These are phyloP conservation scores for Dothistroma pini DNA, from an alignment of 2,329 filamentous ascomycete genomes.

Conservation along the genomic window DNA sequence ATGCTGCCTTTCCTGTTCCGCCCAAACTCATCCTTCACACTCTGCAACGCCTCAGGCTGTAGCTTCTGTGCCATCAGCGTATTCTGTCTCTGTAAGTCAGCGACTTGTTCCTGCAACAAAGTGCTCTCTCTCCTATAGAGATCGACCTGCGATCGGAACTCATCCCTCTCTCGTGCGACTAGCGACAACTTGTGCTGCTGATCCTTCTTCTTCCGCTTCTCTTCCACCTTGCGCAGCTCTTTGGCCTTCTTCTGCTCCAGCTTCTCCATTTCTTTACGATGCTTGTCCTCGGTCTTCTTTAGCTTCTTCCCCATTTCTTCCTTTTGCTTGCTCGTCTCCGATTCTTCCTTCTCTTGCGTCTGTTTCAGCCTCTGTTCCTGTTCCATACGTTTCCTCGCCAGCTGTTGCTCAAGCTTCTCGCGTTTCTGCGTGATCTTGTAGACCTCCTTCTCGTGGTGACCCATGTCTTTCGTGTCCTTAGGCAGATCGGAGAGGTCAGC, in stretches of 20 bases:
- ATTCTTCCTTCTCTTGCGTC: conserved; percentile 36
- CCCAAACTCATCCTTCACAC: conserved; percentile 18
- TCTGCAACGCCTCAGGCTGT: conserved; percentile 27
- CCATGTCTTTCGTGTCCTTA: conserved; percentile 18
- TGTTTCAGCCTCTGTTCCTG: conserved; percentile 46
- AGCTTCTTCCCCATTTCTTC: conserved; percentile 64
- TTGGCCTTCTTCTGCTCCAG: conserved; percentile 40
- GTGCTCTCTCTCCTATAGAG: conserved; percentile 49
- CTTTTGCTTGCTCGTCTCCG: conserved; percentile 57
- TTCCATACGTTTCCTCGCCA: conserved; percentile 54
- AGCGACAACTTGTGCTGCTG: conserved; percentile 47
- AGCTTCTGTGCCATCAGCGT: conserved; percentile 47
- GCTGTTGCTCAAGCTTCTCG: conserved; percentile 60
- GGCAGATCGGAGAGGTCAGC: conserved; percentile 17
- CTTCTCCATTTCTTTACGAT: conserved; percentile 59
- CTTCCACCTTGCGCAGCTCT: conserved; percentile 42
- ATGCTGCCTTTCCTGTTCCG: conserved; percentile 14
- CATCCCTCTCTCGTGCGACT: conserved; percentile 48
- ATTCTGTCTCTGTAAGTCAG: conserved; percentile 57
- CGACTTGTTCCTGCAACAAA: conserved; percentile 50
- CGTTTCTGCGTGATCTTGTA: conserved; percentile 60
- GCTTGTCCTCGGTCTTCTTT: conserved; percentile 61
- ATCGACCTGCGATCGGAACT: conserved; percentile 44
- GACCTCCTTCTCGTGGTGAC: conserved; percentile 59
- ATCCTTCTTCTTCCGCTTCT: conserved; percentile 43